Percentiles rank a stretch among this genome's conserved stretches.
These are phyloP conservation scores for Stagonosporopsis chrysanthemi DNA, from an alignment of 2,329 filamentous ascomycete species.

Conservation along the genomic window DNA sequence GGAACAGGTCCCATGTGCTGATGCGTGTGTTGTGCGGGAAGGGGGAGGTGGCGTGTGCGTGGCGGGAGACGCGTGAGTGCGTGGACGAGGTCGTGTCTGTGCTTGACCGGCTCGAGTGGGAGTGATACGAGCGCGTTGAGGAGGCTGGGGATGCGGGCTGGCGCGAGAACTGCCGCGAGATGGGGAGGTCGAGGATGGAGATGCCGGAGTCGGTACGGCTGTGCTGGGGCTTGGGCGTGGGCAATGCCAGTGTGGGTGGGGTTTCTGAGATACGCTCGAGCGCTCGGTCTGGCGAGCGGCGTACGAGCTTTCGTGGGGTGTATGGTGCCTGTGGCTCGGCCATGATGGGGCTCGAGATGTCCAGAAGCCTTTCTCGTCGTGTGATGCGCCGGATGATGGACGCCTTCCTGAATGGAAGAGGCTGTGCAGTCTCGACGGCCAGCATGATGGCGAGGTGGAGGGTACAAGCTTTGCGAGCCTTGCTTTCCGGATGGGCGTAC, in stretches of 20 bases:
- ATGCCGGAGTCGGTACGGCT: conserved; percentile 10
- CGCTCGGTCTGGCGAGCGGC: conserved; percentile 7
- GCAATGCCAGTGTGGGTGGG: background rate
- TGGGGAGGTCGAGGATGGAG: background rate
- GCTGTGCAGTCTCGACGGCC: conserved; percentile 21
- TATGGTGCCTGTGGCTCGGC: conserved; percentile 7
- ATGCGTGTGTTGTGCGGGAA: conserved; percentile 24
- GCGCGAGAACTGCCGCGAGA: conserved; percentile 5
- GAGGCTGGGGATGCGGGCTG: conserved; percentile 2
- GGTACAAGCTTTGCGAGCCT: background rate
- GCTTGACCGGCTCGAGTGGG: conserved; percentile 3
- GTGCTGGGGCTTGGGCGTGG: background rate
- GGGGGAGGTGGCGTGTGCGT: conserved; percentile 24
- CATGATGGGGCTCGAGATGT: conserved; percentile 14
- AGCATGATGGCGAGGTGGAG: conserved; percentile 16
- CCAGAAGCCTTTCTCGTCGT: conserved; percentile 11
- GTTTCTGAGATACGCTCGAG: background rate
- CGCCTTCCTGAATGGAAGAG: conserved; percentile 22
- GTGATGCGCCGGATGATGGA: conserved; percentile 34
- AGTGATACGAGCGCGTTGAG: conserved; percentile 7
- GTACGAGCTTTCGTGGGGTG: conserved; percentile 16
- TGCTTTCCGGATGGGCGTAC: background rate
- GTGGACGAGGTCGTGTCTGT: conserved; percentile 9
- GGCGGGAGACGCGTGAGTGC: conserved; percentile 23
- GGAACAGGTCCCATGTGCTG: conserved; percentile 42